Base-by-base conservation (phyloP, 768 basidiomycete species). In the Boletus rubropictus region DNA sequence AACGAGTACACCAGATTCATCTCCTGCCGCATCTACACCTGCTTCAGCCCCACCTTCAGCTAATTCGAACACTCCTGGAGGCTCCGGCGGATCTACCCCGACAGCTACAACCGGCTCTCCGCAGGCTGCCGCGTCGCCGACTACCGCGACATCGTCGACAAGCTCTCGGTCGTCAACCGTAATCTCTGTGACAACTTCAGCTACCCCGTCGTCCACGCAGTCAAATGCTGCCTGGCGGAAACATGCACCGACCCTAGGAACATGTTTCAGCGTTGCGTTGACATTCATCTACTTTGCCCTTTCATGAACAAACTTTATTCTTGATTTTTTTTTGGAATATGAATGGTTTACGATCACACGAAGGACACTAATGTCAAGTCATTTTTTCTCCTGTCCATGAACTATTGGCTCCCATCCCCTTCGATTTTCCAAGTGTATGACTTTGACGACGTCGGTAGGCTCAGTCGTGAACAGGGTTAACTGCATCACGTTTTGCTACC, bases 211-310 rank as follows among this genome's bases (percentile, higher is more conserved):
- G 11, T 28, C 64, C 25, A 25, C 55, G 10, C 49, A 52, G 31
- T 55, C 61, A 4, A 59, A 24, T 7, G 52, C 61, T 10, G 66
- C 66, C 32, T 58, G 59, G 66, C 39, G 37, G 46, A 64, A 58
- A 15, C 56, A 52, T 27, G 38, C 24, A 5, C 50, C 66, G 22
- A 32, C 47, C 20, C 27, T 50, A 14, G 33, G 50, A 21, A 46
- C 46, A 7, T 58, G 49, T 25, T 27, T 67, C 20, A 7, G 54
- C 7, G 38, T 57, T 33, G 46, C 52, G 8, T 45, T 66, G 37
- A 31, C 48, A 32, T 40, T 53, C 31, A 11, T 55, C 40, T 51
- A 49, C 50, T 51, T 56, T 18, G 37, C 36, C 15, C 44, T 67
- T 21, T 60, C 52, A 56, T 59, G 46, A 59, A 4, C 34, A 24